phyloP scores from a whole-genome alignment of 176 grass and related monocot genomes.

The Musa troglodytarum region DNA sequence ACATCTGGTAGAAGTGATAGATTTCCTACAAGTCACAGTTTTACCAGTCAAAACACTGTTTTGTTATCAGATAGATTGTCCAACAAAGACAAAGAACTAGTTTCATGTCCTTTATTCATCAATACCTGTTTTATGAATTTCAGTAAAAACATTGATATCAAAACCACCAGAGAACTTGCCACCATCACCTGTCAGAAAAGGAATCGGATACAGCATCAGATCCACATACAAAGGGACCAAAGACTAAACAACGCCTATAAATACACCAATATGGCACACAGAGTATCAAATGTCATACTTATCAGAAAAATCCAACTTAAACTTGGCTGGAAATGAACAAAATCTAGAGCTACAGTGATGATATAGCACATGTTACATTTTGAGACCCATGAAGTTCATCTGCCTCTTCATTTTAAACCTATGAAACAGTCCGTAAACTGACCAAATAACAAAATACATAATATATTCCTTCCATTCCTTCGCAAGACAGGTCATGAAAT shows the following conservation, averaged over 20 bases:
- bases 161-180: slow-evolving; percentile 93
- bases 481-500: background rate
- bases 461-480: background rate
- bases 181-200: slow-evolving; percentile 28
- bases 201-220: slow-evolving; percentile 21
- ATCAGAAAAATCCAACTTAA: background rate
- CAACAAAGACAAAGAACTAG: background rate
- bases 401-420: background rate
- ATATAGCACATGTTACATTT: background rate
- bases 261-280: background rate
- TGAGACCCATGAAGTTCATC: background rate
- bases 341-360: background rate
- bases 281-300: background rate
- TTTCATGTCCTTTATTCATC: background rate
- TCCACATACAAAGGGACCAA: background rate
- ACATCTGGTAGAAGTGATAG: slow-evolving; percentile 59
- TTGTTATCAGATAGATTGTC: background rate
- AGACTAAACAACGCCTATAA: background rate
- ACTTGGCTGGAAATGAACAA: background rate
- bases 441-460: no score
- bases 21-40: slow-evolving; percentile 38
- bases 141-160: slow-evolving; percentile 77
- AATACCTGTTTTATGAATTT: slow-evolving; percentile 67
- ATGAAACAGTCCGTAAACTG: background rate
- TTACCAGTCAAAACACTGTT: slow-evolving; percentile 7